Evolutionary conservation across 1,139 yeast genomes (phyloP).

Genomic region (Kodamaea ohmeri): DNA sequence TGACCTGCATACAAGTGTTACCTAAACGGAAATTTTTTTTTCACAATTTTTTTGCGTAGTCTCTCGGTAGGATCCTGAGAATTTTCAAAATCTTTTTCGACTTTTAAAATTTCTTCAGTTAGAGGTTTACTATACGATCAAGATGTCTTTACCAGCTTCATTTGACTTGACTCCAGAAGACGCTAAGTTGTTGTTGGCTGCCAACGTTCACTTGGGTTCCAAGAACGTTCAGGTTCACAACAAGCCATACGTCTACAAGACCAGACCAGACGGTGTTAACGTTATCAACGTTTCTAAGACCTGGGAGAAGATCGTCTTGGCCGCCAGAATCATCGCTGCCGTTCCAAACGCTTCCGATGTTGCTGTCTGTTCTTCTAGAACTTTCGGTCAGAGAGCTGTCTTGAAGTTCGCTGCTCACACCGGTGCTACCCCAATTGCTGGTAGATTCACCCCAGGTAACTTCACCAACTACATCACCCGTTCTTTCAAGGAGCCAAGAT

Average conservation of each 20-base stretch:
- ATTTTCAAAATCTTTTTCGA: slow-evolving; percentile 11
- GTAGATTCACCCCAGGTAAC: slow-evolving; percentile 99
- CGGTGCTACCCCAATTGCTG: slow-evolving; percentile 99
- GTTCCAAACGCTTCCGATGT: slow-evolving; percentile 98
- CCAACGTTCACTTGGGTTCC: slow-evolving; percentile 99
- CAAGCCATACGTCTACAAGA: slow-evolving; percentile 98
- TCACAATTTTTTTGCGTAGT: slow-evolving; percentile 2
- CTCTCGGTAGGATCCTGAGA: slow-evolving; percentile 9
- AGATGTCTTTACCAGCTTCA: slow-evolving; percentile 85
- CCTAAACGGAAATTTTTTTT: slow-evolving; percentile 6
- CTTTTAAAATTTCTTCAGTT: slow-evolving; percentile 12
- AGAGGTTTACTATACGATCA: slow-evolving; percentile 16
- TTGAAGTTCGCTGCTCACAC: slow-evolving; percentile 99
- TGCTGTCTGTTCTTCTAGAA: slow-evolving; percentile 98
- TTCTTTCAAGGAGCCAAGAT: slow-evolving; percentile 99
- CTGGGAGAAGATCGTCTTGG: slow-evolving; percentile 99
- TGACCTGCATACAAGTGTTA: slow-evolving; percentile 8
- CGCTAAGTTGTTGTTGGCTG: slow-evolving; percentile 99
- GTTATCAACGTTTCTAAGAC: slow-evolving; percentile 98
- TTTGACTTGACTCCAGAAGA: slow-evolving; percentile 96
- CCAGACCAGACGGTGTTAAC: slow-evolving; percentile 99
- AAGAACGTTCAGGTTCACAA: slow-evolving; percentile 99
- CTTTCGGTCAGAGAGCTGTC: slow-evolving; percentile 99
- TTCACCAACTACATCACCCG: slow-evolving; percentile 99
- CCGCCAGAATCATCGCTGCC: slow-evolving; percentile 99